Evolutionary conservation across 164 flowering plant species (phyloP).

Genomic region (Piper longum): DNA sequence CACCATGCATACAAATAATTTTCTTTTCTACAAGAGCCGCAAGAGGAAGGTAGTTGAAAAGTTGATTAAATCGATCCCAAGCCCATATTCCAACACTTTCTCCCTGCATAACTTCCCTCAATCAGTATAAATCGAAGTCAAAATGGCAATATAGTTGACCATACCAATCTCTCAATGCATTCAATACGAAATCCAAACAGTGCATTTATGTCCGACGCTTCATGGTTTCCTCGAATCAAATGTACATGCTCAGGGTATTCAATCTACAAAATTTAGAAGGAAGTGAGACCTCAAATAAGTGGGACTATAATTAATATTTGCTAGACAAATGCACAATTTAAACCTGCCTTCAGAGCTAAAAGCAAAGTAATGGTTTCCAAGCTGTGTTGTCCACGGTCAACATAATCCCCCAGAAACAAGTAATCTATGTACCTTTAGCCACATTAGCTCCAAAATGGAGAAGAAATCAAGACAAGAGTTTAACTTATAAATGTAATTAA

Average conservation of each 20-base stretch:
- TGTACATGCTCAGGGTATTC: conserved; percentile 41
- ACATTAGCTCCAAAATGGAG: not conserved
- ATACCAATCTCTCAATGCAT: conserved; percentile 69
- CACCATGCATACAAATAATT: conserved; percentile 99
- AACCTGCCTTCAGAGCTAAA: conserved; percentile 77
- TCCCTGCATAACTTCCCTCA: conserved; percentile 38
- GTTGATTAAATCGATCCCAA: conserved; percentile 96
- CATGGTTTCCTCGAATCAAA: conserved; percentile 72
- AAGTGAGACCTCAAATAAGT: not conserved
- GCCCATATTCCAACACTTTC: conserved; percentile 99
- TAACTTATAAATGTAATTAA: not conserved
- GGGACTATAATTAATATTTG: not conserved
- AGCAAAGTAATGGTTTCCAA: conserved; percentile 84
- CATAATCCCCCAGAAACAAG: conserved; percentile 94
- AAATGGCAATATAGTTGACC: not conserved
- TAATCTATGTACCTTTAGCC: conserved; percentile 86
- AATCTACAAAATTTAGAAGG: conserved; percentile 31
- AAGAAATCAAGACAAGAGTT: not conserved
- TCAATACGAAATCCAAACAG: conserved; percentile 36
- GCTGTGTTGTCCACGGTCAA: conserved; percentile 98
- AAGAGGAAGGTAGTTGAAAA: conserved; percentile 91
- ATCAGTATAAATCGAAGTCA: conserved; percentile 2
- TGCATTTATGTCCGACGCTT: conserved; percentile 83
- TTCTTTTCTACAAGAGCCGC: conserved; percentile 94
- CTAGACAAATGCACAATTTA: not conserved